Evolutionary conservation across 768 basidiomycete genomes (phyloP).

Genomic region (Pleurotus citrinopileatus): DNA sequence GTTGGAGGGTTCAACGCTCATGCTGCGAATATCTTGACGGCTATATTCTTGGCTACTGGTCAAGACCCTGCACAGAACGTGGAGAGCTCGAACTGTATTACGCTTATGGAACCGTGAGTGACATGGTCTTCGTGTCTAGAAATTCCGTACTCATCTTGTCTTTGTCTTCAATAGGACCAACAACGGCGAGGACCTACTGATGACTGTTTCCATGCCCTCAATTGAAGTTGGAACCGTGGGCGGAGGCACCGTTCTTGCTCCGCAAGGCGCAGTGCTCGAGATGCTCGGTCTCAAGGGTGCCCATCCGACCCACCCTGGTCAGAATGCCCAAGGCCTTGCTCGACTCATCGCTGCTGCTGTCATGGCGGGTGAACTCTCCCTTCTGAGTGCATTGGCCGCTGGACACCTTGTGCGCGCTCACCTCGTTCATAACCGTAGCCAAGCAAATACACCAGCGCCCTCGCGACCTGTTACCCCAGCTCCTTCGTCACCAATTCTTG

Average conservation of each 20-base stretch:
- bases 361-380: slow-evolving; percentile 95
- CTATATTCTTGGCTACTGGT: slow-evolving; percentile 92
- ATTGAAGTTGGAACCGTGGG: slow-evolving; percentile 99
- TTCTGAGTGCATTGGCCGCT: slow-evolving; percentile 90
- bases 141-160: neutral
- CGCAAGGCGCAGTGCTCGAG: slow-evolving; percentile 87
- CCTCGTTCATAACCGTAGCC: slow-evolving; percentile 87
- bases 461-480: slow-evolving; percentile 65
- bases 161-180: slow-evolving; percentile 58
- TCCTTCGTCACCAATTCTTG: slow-evolving; percentile 15
- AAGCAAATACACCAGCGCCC: slow-evolving; percentile 70
- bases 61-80: slow-evolving; percentile 99
- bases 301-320: slow-evolving; percentile 80
- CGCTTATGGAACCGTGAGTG: slow-evolving; percentile 96
- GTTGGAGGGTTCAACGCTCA: slow-evolving; percentile 99
- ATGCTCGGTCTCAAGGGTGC: slow-evolving; percentile 94
- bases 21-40: slow-evolving; percentile 95
- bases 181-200: slow-evolving; percentile 83
- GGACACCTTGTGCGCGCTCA: slow-evolving; percentile 95
- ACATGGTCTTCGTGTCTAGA: slow-evolving; percentile 11
- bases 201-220: slow-evolving; percentile 97
- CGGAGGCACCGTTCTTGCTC: slow-evolving; percentile 89
- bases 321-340: slow-evolving; percentile 87
- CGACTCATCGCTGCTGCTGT: slow-evolving; percentile 88
- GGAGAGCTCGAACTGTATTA: slow-evolving; percentile 98